These are phyloP conservation scores for Eucalyptus decipiens DNA, from an alignment of 345 rosid species.

Conservation along the genomic window DNA sequence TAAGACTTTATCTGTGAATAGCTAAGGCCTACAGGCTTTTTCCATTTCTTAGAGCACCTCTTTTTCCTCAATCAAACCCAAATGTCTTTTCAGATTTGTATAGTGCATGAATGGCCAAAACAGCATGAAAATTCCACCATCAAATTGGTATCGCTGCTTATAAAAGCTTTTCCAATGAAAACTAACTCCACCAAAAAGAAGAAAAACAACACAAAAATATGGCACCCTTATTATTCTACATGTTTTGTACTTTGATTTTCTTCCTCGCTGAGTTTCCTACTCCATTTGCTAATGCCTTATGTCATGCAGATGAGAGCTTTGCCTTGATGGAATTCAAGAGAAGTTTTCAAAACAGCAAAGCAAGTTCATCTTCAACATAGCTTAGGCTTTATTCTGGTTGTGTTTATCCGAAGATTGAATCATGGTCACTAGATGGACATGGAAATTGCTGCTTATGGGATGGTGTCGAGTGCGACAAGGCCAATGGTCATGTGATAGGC, in stretches of 20 bases:
- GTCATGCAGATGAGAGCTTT: not conserved
- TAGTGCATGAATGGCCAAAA: too few species aligned
- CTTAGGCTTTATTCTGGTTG: too few species aligned
- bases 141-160: not conserved
- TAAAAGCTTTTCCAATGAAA: not conserved
- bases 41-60: too few species aligned
- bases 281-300: not conserved
- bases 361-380: too few species aligned
- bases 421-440: not conserved
- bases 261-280: not conserved
- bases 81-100: too few species aligned
- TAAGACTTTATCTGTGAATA: too few species aligned
- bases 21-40: too few species aligned
- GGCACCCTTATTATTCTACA: not conserved
- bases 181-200: too few species aligned
- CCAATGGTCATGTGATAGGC: not conserved
- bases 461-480: not conserved
- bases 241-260: not conserved
- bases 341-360: not conserved
- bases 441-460: not conserved
- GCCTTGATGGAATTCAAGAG: not conserved
- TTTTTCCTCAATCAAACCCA: too few species aligned
- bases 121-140: not conserved
- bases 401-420: not conserved
- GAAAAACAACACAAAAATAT: too few species aligned